phyloP scores from a whole-genome alignment of 2,329 filamentous ascomycete genomes.

The Xylariaceae sp. region DNA sequence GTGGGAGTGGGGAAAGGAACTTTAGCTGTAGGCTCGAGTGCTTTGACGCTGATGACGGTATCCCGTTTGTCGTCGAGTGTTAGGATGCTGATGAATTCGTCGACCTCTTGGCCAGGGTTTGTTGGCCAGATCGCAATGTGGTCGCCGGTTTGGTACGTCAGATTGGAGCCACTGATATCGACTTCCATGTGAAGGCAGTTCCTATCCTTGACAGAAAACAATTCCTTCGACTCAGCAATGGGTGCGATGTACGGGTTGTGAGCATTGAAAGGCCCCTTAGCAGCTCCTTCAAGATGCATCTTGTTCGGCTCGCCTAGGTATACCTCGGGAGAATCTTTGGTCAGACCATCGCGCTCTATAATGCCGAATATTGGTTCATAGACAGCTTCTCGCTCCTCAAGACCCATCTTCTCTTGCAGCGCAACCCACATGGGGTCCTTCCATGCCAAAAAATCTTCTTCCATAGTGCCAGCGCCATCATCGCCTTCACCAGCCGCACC shows the following conservation, averaged over 20 bases:
- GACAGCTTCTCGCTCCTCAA: conserved; percentile 93
- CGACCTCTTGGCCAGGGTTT: conserved; percentile 89
- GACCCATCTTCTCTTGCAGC: conserved; percentile 77
- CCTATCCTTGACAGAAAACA: conserved; percentile 86
- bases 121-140: conserved; percentile 98
- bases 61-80: conserved; percentile 77
- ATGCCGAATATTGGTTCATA: conserved; percentile 94
- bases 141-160: conserved; percentile 94
- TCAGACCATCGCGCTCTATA: conserved; percentile 72
- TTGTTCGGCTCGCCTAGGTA: conserved; percentile 97
- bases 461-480: conserved; percentile 98
- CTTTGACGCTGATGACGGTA: conserved; percentile 83
- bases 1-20: conserved; percentile 97
- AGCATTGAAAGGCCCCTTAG: conserved; percentile 90
- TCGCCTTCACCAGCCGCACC: conserved; percentile 92
- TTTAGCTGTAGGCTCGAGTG: conserved; percentile 92
- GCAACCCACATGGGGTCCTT: conserved; percentile 99
- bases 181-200: conserved; percentile 98
- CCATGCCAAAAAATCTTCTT: conserved; percentile 98
- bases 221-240: conserved; percentile 84
- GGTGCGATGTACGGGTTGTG: conserved; percentile 98
- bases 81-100: conserved; percentile 81
- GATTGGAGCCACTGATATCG: conserved; percentile 84
- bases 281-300: conserved; percentile 83
- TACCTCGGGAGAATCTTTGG: conserved; percentile 75